Conservation (phyloP, 2,329 filamentous ascomycete species). For the Fusarium burgessii region DNA sequence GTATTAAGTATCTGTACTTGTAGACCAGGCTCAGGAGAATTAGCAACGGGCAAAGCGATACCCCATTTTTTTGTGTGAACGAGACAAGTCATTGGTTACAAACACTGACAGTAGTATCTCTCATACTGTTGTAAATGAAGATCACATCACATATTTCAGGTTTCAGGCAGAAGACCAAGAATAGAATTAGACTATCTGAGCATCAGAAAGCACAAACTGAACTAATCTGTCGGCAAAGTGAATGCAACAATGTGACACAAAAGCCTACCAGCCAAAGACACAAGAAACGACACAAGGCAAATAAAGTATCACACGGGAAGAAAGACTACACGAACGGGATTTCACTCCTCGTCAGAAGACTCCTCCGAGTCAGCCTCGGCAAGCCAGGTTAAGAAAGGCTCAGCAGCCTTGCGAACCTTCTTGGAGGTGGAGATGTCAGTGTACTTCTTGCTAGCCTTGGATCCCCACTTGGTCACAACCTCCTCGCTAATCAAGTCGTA, state of each 20-base stretch:
- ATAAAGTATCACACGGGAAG: not conserved
- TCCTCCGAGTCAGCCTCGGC: constrained; percentile 83
- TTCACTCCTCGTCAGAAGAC: constrained; percentile 67
- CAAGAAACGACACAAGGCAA: constrained; percentile 7
- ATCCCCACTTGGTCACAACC: constrained; percentile 88
- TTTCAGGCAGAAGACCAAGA: constrained; percentile 3
- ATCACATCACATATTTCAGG: not conserved
- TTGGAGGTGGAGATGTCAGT: constrained; percentile 89
- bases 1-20: not conserved
- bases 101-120: not conserved
- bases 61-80: constrained; percentile 7
- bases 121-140: not conserved
- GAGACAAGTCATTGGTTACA: not conserved
- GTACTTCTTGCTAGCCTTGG: constrained; percentile 98
- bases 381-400: constrained; percentile 95
- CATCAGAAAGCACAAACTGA: constrained; percentile 33
- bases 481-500: constrained; percentile 91
- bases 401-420: constrained; percentile 94
- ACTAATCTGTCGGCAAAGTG: constrained; percentile 9
- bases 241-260: constrained; percentile 13
- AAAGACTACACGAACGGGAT: not conserved
- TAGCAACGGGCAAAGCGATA: constrained; percentile 34
- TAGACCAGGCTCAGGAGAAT: constrained; percentile 14
- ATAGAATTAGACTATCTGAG: constrained; percentile 36
- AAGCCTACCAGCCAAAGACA: constrained; percentile 1